phyloP scores from a whole-genome alignment of 768 basidiomycete species.

The Boletus rufocinnamomeus region DNA sequence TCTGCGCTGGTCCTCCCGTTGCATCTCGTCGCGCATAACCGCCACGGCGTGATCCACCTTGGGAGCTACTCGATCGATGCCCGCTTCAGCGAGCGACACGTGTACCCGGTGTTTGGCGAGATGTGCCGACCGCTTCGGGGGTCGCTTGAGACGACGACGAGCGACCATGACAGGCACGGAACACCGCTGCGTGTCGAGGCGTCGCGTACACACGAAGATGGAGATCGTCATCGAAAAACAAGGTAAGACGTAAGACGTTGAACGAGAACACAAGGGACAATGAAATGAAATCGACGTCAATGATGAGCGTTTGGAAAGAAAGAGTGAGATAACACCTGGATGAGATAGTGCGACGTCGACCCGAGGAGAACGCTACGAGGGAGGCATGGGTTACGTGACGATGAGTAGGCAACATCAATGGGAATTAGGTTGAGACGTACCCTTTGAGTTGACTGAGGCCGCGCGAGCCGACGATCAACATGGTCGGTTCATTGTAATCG shows the following conservation, averaged over 20 bases:
- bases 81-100: conserved; percentile 81
- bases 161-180: conserved; percentile 98
- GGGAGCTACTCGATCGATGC: conserved; percentile 82
- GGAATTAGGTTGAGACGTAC: conserved; percentile 43
- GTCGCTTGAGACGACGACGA: conserved; percentile 85
- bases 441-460: conserved; percentile 87
- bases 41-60: conserved; percentile 88
- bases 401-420: neutral
- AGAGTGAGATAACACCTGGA: conserved; percentile 53
- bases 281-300: conserved; percentile 1
- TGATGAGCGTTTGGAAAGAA: neutral
- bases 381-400: neutral
- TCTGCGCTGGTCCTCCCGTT: conserved; percentile 57
- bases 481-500: conserved; percentile 82
- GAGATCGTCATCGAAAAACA: neutral
- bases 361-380: conserved; percentile 79
- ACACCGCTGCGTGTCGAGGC: conserved; percentile 59
- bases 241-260: neutral
- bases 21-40: conserved; percentile 75
- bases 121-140: conserved; percentile 78
- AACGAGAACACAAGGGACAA: neutral
- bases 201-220: neutral
- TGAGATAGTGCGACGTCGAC: conserved; percentile 93
- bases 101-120: conserved; percentile 79
- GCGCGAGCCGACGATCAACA: conserved; percentile 95